phyloP scores from a whole-genome alignment of 2,329 filamentous ascomycete genomes.

The Coleophoma cylindrospora region DNA sequence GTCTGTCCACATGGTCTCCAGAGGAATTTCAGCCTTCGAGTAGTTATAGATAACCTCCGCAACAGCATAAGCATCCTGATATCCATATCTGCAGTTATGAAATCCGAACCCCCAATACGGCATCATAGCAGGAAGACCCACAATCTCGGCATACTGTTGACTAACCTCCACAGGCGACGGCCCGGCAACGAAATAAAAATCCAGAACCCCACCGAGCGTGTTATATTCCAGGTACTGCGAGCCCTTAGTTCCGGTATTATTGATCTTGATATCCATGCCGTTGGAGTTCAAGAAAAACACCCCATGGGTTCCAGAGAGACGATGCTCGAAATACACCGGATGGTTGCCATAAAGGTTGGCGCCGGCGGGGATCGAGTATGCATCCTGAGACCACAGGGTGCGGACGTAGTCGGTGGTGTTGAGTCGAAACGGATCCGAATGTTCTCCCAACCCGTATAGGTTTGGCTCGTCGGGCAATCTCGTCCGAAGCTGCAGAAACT shows the following conservation, averaged over 20 bases:
- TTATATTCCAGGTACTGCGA: constrained; percentile 74
- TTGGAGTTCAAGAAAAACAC: constrained; percentile 70
- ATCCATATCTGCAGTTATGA: constrained; percentile 62
- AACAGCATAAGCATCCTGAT: constrained; percentile 56
- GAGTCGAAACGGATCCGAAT: constrained; percentile 53
- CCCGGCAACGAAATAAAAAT: constrained; percentile 63
- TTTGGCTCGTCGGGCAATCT: constrained; percentile 52
- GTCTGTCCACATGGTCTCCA: constrained; percentile 67
- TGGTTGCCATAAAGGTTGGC: constrained; percentile 60
- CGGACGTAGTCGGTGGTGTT: constrained; percentile 56
- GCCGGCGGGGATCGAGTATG: constrained; percentile 47
- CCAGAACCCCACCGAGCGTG: constrained; percentile 69
- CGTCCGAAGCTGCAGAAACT: constrained; percentile 60
- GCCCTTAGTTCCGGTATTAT: constrained; percentile 44
- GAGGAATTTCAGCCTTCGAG: constrained; percentile 56
- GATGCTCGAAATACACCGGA: constrained; percentile 60
- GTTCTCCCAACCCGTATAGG: constrained; percentile 62
- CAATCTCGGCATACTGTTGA: constrained; percentile 52
- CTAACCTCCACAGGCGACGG: constrained; percentile 52
- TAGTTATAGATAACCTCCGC: constrained; percentile 67
- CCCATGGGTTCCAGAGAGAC: constrained; percentile 51
- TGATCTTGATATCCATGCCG: constrained; percentile 73
- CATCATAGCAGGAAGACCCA: constrained; percentile 53
- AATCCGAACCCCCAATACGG: constrained; percentile 61
- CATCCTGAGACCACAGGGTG: constrained; percentile 57